Conservation (phyloP, 1,284 basidiomycete genomes). For the Caloboletus firmus region DNA sequence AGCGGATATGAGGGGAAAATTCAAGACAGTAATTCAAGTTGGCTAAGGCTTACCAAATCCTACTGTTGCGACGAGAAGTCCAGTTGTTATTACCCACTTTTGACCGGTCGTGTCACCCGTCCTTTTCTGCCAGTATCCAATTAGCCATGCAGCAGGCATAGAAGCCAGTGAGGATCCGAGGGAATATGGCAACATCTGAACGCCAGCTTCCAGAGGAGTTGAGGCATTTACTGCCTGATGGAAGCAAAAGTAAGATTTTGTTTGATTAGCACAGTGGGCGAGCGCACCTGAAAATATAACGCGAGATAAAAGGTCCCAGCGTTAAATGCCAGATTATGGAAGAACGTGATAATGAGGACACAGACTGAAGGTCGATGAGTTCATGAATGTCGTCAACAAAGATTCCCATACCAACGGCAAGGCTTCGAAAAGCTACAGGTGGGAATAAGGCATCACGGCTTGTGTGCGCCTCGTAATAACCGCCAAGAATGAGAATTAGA, state of each 20-base stretch:
- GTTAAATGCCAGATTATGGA: conserved; percentile 79
- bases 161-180: conserved; percentile 78
- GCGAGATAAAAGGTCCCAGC: conserved; percentile 82
- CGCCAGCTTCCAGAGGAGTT: conserved; percentile 65
- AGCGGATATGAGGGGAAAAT: conserved; percentile 10
- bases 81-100: conserved; percentile 59
- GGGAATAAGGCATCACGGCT: conserved; percentile 72
- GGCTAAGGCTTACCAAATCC: conserved; percentile 68
- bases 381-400: conserved; percentile 11
- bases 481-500: conserved; percentile 53
- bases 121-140: conserved; percentile 59
- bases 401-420: conserved; percentile 52
- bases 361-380: conserved; percentile 46
- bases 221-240: conserved; percentile 63
- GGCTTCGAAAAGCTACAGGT: conserved; percentile 55
- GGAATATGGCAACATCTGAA: conserved; percentile 76
- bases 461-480: conserved; percentile 64
- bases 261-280: conserved; percentile 2
- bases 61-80: conserved; percentile 60
- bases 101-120: conserved; percentile 60
- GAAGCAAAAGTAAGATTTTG: conserved; percentile 10
- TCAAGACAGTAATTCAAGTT: background rate
- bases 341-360: conserved; percentile 65
- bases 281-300: conserved; percentile 69
- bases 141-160: conserved; percentile 76